Evolutionary conservation across 805 yeast genomes (phyloP).

Genomic region (Kregervanrija delftensis): DNA sequence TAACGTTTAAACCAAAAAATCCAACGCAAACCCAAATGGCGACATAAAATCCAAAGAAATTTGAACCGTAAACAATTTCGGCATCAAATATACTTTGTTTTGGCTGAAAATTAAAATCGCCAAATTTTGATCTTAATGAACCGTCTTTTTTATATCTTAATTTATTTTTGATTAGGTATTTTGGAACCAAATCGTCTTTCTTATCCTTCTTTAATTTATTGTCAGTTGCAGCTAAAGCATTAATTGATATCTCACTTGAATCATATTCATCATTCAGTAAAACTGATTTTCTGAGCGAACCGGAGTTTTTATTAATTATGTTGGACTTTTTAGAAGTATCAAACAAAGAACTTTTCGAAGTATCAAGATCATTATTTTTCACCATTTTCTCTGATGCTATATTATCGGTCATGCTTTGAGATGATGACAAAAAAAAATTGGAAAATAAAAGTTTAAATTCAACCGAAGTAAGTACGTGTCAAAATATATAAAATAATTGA

Average conservation of each 20-base stretch:
- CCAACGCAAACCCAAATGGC: conserved; percentile 69
- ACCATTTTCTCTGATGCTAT: too few relatives aligned
- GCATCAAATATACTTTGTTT: conserved; percentile 49
- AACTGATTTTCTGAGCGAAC: conserved; percentile 14
- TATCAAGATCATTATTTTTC: too few relatives aligned
- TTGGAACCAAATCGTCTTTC: not conserved
- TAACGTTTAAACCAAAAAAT: conserved; percentile 44
- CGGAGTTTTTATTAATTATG: conserved; percentile 12
- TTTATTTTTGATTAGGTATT: conserved; percentile 4
- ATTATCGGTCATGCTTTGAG: too few relatives aligned
- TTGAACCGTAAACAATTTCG: conserved; percentile 34
- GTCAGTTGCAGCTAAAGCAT: not conserved
- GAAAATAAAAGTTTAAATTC: too few relatives aligned
- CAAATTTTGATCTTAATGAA: conserved; percentile 42
- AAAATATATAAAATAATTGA: too few relatives aligned
- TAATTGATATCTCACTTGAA: conserved; percentile 2
- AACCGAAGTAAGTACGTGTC: too few relatives aligned
- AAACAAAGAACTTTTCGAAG: too few relatives aligned
- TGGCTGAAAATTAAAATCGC: conserved; percentile 42
- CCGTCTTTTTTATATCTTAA: conserved; percentile 25
- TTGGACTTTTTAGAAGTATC: not conserved
- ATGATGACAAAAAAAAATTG: too few relatives aligned
- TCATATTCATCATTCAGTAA: conserved; percentile 18
- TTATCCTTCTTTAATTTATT: not conserved
- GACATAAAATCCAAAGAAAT: conserved; percentile 75